These are phyloP conservation scores for Aspergillus avenaceus DNA, from an alignment of 495 filamentous ascomycete species.

Conservation along the genomic window DNA sequence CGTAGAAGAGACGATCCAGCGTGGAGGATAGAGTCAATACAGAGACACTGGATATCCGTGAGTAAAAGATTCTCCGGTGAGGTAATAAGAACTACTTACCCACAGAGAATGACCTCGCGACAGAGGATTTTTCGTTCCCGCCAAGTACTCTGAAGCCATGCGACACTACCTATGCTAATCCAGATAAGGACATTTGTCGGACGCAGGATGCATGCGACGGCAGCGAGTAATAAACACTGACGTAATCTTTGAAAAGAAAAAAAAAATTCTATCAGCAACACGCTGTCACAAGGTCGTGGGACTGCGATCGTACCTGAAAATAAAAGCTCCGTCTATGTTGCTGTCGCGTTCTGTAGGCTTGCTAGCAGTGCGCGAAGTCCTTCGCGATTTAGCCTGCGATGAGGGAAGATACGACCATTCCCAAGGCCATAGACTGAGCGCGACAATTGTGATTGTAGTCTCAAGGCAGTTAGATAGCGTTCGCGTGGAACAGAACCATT, in stretches of 20 bases:
- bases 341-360: not conserved
- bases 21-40: slow-evolving; percentile 59
- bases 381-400: not conserved
- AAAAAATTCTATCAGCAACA: not conserved
- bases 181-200: slow-evolving; percentile 91
- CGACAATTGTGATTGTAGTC: slow-evolving; percentile 77
- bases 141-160: slow-evolving; percentile 37
- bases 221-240: slow-evolving; percentile 68
- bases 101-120: slow-evolving; percentile 63
- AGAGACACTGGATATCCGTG: slow-evolving; percentile 32
- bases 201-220: slow-evolving; percentile 78
- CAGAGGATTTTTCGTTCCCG: slow-evolving; percentile 48
- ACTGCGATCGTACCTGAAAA: slow-evolving; percentile 9
- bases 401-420: slow-evolving; percentile 38
- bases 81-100: slow-evolving; percentile 38
- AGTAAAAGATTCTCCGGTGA: slow-evolving; percentile 7
- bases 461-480: slow-evolving; percentile 94
- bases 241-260: slow-evolving; percentile 42
- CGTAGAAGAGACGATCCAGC: slow-evolving; percentile 81
- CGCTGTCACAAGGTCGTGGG: not conserved
- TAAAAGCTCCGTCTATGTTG: slow-evolving; percentile 8
- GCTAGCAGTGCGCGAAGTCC: not conserved
- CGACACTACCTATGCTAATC: slow-evolving; percentile 52
- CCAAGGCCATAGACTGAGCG: slow-evolving; percentile 88
- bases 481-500: slow-evolving; percentile 92